A percentile compares a stretch with the other conserved stretches of the same genome.
Conservation (phyloP, 2,329 filamentous ascomycete species). For the Colletotrichum falcatum region DNA sequence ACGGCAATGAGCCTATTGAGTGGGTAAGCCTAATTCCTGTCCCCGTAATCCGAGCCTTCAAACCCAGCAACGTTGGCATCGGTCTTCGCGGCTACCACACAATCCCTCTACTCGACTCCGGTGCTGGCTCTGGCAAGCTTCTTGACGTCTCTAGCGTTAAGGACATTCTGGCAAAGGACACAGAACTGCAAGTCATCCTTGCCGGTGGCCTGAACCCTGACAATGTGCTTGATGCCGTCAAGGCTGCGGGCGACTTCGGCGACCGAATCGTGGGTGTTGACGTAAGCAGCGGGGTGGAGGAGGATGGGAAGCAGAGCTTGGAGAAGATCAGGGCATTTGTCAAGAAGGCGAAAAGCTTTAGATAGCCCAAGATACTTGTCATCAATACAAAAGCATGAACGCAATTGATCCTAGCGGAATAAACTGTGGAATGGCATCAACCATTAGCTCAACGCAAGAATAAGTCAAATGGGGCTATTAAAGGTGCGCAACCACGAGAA, state of each 20-base stretch:
- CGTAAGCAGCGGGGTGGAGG: constrained; percentile 94
- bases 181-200: constrained; percentile 79
- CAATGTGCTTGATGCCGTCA: constrained; percentile 78
- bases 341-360: constrained; percentile 74
- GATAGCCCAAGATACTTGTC: constrained; percentile 49
- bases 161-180: constrained; percentile 73
- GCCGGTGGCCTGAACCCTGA: constrained; percentile 86
- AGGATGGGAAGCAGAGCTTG: constrained; percentile 81
- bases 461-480: background rate
- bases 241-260: constrained; percentile 67
- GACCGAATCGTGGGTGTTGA: constrained; percentile 84
- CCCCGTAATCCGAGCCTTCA: constrained; percentile 89
- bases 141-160: constrained; percentile 80
- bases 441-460: background rate
- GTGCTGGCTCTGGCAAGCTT: constrained; percentile 83
- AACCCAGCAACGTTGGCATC: constrained; percentile 79
- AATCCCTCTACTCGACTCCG: constrained; percentile 87
- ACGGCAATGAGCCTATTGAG: constrained; percentile 91
- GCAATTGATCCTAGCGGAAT: background rate
- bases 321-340: constrained; percentile 87
- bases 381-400: background rate
- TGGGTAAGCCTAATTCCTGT: constrained; percentile 93
- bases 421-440: background rate
- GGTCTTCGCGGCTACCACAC: constrained; percentile 83
- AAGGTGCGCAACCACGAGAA: background rate